A percentile compares a stretch with the other conserved stretches of the same genome.
Conservation (phyloP, 169 alveolate species). For the Plasmodium reichenowi region DNA sequence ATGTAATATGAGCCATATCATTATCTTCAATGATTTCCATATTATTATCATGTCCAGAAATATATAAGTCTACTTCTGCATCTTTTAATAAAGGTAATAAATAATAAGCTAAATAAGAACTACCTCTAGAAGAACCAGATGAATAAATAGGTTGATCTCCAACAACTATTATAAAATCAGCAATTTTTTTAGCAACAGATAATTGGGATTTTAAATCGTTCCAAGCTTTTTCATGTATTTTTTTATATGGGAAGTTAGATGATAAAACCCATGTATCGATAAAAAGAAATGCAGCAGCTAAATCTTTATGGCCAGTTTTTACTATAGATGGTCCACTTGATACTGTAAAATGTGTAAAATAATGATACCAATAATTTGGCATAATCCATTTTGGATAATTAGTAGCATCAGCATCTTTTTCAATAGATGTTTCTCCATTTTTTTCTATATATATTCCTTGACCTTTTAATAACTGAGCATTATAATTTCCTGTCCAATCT, state of each 20-base stretch:
- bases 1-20: conserved; percentile 58
- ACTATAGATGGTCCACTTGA: conserved; percentile 83
- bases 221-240: conserved; percentile 90
- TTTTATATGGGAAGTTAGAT: conserved; percentile 87
- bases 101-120: conserved; percentile 85
- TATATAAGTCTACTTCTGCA: conserved; percentile 92
- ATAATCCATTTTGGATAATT: conserved; percentile 90
- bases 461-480: conserved; percentile 84
- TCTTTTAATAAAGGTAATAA: conserved; percentile 89
- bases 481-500: conserved; percentile 91
- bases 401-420: conserved; percentile 59
- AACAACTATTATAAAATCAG: conserved; percentile 91
- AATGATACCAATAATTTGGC: conserved; percentile 95
- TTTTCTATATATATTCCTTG: conserved; percentile 80
- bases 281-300: conserved; percentile 90
- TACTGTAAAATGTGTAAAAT: conserved; percentile 87
- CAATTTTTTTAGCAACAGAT: conserved; percentile 87
- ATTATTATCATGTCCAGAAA: conserved; percentile 91
- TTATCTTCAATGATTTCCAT: conserved; percentile 86
- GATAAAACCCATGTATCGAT: conserved; percentile 93
- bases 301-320: conserved; percentile 87
- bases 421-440: conserved; percentile 73
- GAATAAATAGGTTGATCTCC: conserved; percentile 93
- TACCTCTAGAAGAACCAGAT: conserved; percentile 91
- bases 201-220: conserved; percentile 88